Conservation (phyloP, 345 rosid species). For the Boechera stricta region DNA sequence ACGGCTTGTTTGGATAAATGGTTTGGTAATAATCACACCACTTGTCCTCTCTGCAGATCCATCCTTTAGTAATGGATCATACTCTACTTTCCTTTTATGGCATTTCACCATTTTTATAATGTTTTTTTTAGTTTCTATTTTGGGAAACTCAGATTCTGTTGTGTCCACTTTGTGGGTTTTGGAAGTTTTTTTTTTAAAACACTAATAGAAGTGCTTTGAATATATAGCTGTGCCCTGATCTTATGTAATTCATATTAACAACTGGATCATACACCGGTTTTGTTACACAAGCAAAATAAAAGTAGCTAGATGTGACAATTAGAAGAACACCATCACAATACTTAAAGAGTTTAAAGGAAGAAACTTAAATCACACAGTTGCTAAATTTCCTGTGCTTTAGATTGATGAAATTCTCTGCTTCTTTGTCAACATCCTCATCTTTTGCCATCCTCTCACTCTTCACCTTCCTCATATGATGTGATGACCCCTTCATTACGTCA, state of each 20-base stretch:
- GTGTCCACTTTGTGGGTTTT: conserved; percentile 8
- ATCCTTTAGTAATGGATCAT: conserved; percentile 18
- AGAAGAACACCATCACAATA: not conserved
- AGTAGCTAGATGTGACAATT: not conserved
- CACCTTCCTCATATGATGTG: conserved; percentile 33
- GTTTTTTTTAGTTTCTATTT: not conserved
- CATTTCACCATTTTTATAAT: not conserved
- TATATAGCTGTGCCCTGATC: not conserved
- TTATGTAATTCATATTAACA: not conserved
- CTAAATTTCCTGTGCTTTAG: conserved; percentile 61
- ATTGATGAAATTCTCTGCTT: conserved; percentile 66
- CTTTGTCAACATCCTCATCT: conserved; percentile 49
- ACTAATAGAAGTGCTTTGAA: not conserved
- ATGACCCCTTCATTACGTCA: conserved; percentile 19
- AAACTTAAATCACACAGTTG: conserved; percentile 21
- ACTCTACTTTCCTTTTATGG: conserved; percentile 5
- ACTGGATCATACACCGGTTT: not conserved
- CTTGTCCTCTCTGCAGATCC: conserved; percentile 88
- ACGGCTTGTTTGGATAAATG: conserved; percentile 71
- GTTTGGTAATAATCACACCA: conserved; percentile 61
- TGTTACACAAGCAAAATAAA: conserved; percentile 6
- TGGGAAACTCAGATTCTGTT: not conserved
- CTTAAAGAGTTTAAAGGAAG: not conserved
- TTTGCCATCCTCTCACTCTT: conserved; percentile 25
- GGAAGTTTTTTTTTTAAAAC: not conserved